Base-by-base conservation (phyloP, 2,329 filamentous ascomycete species). In the Aspergillus ibericus region DNA sequence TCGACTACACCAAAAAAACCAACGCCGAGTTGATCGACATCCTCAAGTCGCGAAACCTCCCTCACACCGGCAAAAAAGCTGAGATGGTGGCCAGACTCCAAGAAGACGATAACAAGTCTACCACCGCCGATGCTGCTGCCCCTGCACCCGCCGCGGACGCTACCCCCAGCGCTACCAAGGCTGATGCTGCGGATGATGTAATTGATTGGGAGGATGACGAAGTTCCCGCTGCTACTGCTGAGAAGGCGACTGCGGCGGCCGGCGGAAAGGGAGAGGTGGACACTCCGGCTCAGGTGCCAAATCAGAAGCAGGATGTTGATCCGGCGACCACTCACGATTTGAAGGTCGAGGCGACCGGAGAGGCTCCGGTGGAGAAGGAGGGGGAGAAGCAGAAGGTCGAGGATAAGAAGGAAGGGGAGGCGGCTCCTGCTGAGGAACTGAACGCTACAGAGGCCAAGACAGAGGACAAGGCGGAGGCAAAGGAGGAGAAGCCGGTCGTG, bases 1-100 rank as follows among this genome's bases (percentile, higher is more conserved):
- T 74, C 59, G 78, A 81, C 60, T 82, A 82, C 72, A 70, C 72
- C 61, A 81, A 80, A 64, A 80, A 81, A 69, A 82, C 79, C 53
- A 80, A 80, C 55, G 78, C 77, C 16, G 79, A 82, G 60, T 70
- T 82, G 42, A 70, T 78, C 59, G 80, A 81, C 62, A 78, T 82
- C 36, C 76, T 82, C 59, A 82, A 81, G 66, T 70, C 75, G 20
- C 78, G 80, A 40, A 75, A 71, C n/a, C 72, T 82, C 38, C 72
- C 78, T 6, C 75, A 79, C 66, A 78, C 76, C 2, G 80, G 80
- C 58, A 81, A 81, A 63, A 82, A 82, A 65, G 80, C 79, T 18
- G 80, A 82, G 5, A 71, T 82, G 56, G 72, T 82, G 44, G 76
- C 78, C 48, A 78, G 80, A 56, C 70, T 82, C 44, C 73, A 77